Percentiles rank a stretch among this genome's conserved stretches.
Conservation (phyloP, 2,329 filamentous ascomycete species). For the Colletotrichum simmondsii region DNA sequence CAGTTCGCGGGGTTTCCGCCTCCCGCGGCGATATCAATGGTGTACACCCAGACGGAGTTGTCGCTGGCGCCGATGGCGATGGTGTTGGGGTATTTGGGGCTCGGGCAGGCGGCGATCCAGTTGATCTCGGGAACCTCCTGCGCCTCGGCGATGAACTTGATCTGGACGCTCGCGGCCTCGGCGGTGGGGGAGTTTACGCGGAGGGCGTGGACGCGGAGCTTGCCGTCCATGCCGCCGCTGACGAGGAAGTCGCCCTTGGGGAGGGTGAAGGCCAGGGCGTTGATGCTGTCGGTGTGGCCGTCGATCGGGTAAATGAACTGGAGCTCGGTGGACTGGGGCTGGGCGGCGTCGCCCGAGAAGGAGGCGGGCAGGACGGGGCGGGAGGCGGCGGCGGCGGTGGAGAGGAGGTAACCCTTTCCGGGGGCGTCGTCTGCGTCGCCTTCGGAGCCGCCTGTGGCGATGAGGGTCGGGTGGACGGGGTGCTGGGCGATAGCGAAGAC, state of each 20-base stretch:
- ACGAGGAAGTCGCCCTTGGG: slow-evolving; percentile 86
- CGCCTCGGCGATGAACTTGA: slow-evolving; percentile 77
- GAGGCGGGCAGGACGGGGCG: slow-evolving; percentile 80
- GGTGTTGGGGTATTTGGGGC: slow-evolving; percentile 78
- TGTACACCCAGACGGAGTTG: slow-evolving; percentile 95
- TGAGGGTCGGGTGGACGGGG: slow-evolving; percentile 78
- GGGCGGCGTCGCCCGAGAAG: slow-evolving; percentile 69
- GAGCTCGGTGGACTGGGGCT: slow-evolving; percentile 64
- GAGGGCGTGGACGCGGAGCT: slow-evolving; percentile 76
- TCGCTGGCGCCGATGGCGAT: slow-evolving; percentile 90
- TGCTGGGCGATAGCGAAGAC: slow-evolving; percentile 97
- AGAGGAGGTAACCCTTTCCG: slow-evolving; percentile 88
- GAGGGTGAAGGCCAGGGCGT: slow-evolving; percentile 84
- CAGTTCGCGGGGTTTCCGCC: slow-evolving; percentile 53
- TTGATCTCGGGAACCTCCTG: slow-evolving; percentile 96
- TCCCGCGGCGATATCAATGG: slow-evolving; percentile 76
- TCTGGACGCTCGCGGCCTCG: slow-evolving; percentile 54
- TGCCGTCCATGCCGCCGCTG: slow-evolving; percentile 90
- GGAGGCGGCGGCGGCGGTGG: slow-evolving; percentile 72
- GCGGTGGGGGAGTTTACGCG: slow-evolving; percentile 51
- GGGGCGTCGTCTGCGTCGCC: slow-evolving; percentile 68
- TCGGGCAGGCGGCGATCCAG: slow-evolving; percentile 84
- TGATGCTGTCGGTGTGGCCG: slow-evolving; percentile 94
- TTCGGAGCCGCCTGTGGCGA: slow-evolving; percentile 86
- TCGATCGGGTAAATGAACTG: slow-evolving; percentile 78